Base-by-base conservation (phyloP, 768 basidiomycete species). In the Leccinum boreale region DNA sequence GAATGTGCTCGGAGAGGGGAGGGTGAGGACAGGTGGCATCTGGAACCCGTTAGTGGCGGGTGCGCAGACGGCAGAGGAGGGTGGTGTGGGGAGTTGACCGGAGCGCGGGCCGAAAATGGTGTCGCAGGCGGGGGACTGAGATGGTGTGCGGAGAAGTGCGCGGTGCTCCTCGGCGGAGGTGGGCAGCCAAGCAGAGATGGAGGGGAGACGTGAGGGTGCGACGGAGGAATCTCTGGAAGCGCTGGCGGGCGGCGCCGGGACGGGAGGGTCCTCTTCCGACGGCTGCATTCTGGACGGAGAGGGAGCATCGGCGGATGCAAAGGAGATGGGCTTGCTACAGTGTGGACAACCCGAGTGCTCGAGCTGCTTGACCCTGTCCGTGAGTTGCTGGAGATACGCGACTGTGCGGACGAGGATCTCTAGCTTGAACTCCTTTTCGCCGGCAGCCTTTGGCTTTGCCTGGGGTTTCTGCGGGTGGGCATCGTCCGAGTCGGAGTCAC, bases 391-490 rank as follows among this genome's bases (percentile, higher is more conserved):
- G 73, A 94, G 81, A 73, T 86, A 92, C 1, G 83, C 71, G 12
- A 95, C 92, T 0, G 92, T 92, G 65, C 90, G 77, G 60, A 92
- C 85, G 52, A 95, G 82, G 49, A 94, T 89, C 74, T 95, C 94
- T 24, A 96, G 79, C 74, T 95, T 96, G 79, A 94, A 95, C 73
- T 95, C 92, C 67, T 90, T 90, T 65, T 88, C 90, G 65, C 83
- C 86, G 4, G 79, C 73, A 29, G 57, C 33, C 58, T 65, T 62
- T 45, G 74, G 68, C 42, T 75, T 66, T 26, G 72, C 68, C 63
- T 44, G 67, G 17, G 66, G 64, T 59, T 55, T 60, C 47, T 66
- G 65, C 24, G 62, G 64, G 39, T 71, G 71, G 24, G 66, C 63
- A 21, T 75, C 72, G 21, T 68, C 72, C 15, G 74, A 76, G 17